Evolutionary conservation across 2,329 filamentous ascomycete genomes (phyloP), one percentile per base, ranked within the genome.

Genomic region (Aspergillus awamori): DNA sequence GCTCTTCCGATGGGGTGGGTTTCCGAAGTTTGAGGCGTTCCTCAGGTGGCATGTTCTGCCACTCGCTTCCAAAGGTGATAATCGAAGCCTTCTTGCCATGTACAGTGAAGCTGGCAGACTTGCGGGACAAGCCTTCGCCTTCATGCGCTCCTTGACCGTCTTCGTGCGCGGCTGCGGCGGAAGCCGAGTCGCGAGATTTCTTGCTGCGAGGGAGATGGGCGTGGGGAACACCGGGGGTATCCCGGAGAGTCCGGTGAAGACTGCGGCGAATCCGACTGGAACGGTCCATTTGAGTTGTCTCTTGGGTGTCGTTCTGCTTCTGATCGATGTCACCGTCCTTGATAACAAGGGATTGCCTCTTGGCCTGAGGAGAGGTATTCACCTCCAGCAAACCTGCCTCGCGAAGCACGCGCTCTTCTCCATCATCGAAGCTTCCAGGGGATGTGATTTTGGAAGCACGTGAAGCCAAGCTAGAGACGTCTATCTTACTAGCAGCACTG

Each of bases 61-160:
- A 88, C 69, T 97, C 94, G n/a, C 89, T 88, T 8, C 93, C 93
- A 73, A 99, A 96, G n/a, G 92, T 96, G 67, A 99, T 92, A 59
- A 99, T 91, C 1, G 93, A 97, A 2, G 95, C 95, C 77, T 99
- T 98, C 81, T 98, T 99, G 63, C 95, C 94, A 72, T 99, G 95
- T 4, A 99, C 89, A 4, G 95, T 96, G 75, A 99, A 99, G 69
- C 92, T 96, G 5, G 92, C 92, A 11, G 91, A 87, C 11, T 90
- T 89, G 52, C 95, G 87, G 6, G 90, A 83, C 11, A 99, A 82
- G 10, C 90, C 87, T 67, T 92, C 90, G 39, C 72, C 90, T 80
- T 78, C 84, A 70, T 62, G 60, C n/a, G 67, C 61, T 17, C 64
- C 75, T 72, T 71, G 75, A 53, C 70, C 80, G 17, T 86, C 85